Evolutionary conservation across 208 protist genomes (phyloP).

Genomic region (Trypanosoma mega): DNA sequence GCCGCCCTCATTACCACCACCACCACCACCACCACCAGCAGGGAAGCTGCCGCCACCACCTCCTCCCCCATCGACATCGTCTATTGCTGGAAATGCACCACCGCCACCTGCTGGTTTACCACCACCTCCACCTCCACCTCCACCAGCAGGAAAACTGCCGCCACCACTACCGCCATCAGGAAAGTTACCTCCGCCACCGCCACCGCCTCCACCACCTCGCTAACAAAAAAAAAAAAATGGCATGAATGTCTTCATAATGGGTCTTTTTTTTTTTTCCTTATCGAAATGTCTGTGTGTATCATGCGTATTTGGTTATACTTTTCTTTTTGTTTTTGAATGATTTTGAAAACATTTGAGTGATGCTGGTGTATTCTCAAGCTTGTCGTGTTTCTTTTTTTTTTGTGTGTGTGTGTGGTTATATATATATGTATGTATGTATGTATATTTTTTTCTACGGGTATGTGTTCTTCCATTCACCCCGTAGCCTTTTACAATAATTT

Average conservation of each 20-base stretch:
- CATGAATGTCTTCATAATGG: background rate
- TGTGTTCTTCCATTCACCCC: no score
- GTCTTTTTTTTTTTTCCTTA: background rate
- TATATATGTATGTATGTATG: no score
- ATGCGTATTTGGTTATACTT: background rate
- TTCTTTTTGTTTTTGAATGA: background rate
- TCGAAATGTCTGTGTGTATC: no score
- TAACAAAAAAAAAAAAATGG: background rate
- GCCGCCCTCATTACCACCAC: background rate
- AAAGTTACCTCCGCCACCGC: background rate
- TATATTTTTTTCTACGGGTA: no score
- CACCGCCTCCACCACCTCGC: background rate
- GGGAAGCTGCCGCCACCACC: background rate
- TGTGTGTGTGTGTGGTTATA: background rate
- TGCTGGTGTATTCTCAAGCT: background rate
- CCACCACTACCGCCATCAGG: background rate
- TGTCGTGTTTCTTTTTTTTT: slow-evolving; percentile 6
- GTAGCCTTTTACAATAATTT: no score
- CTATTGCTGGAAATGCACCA: background rate
- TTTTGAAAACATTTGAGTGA: background rate
- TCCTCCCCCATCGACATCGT: background rate
- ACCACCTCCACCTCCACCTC: background rate
- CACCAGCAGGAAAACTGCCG: background rate
- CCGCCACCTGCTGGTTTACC: background rate
- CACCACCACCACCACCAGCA: background rate